Base-by-base conservation (phyloP, 139 green algal species). In the Edaphochlamys debaryana region DNA sequence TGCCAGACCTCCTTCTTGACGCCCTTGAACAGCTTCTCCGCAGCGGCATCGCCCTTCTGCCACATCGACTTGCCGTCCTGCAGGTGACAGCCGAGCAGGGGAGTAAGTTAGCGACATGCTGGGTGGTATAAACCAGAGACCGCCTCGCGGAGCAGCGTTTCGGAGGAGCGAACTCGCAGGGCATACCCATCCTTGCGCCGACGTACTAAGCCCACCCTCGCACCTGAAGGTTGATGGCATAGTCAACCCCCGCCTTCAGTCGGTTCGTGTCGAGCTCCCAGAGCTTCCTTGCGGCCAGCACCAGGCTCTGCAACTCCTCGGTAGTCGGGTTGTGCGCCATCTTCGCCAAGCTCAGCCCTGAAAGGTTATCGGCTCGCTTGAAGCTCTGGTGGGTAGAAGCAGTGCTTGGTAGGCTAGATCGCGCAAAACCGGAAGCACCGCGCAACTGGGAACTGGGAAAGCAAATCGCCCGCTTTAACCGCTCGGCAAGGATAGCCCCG, bases 1-100 rank as follows among this genome's bases (percentile, higher is more conserved):
- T 87, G 62, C 82, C 87, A 92, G 25, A 90, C 67, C 0, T 88
- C 52, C 13, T 71, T 58, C 45, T 71, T 89, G 1, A 95, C 92
- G 13, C 68, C 83, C 32, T 67, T 67, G 80, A 95, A 95, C 23
- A 95, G 87, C 60, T 88, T 89, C 40, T 85, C 69, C 25, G n/a
- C 13, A 2, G 89, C 89, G 1, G 77, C 80, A 40, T 94, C 91
- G 36, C 50, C 50, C 1, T 83, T 76, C 22, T 86, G 34, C 63
- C 77, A 92, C 8, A 84, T 80, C 48, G 68, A 70, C 84, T 94
- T 94, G 25, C 88, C 90, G 32, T 60, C 38, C 89, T 93, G 79
- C 54, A 79, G 11, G 48, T 11, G 11, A 11, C 11, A 23, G 48
- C 11, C 11, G 11, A 54, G 48, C 48, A 54, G 48, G 48, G 56